A percentile compares a stretch with the other conserved stretches of the same genome.
phyloP scores from a whole-genome alignment of 2,329 filamentous ascomycete genomes.

The Emydomyces testavorans region DNA sequence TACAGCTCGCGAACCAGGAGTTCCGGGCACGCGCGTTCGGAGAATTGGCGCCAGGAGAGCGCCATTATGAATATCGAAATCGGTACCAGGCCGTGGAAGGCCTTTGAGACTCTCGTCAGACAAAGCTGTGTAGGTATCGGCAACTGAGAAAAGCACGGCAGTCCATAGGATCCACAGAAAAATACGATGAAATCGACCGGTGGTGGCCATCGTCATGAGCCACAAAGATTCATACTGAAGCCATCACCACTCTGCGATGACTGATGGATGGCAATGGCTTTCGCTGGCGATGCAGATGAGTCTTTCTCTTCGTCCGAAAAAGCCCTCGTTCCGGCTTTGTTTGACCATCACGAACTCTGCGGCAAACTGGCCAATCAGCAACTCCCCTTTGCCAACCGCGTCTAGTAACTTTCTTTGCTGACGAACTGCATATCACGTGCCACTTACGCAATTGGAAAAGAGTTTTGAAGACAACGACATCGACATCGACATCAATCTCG shows the following conservation, averaged over 20 bases:
- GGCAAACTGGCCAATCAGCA: background rate
- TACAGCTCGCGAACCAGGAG: conserved; percentile 58
- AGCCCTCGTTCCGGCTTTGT: background rate
- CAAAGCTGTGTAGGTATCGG: conserved; percentile 47
- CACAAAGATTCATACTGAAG: conserved; percentile 1
- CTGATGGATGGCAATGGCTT: conserved; percentile 24
- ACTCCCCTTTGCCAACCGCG: background rate
- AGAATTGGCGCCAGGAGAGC: conserved; percentile 75
- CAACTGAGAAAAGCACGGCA: conserved; percentile 20
- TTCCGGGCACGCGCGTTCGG: conserved; percentile 77
- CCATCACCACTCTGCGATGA: too few species aligned
- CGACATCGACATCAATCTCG: too few species aligned
- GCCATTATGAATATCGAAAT: conserved; percentile 69
- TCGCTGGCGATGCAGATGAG: background rate
- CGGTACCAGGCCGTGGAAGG: conserved; percentile 59
- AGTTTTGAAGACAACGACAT: too few species aligned
- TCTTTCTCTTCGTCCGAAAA: background rate
- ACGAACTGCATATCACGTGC: background rate
- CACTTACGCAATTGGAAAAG: too few species aligned
- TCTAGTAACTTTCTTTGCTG: too few species aligned
- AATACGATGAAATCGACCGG: background rate
- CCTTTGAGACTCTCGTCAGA: conserved; percentile 62
- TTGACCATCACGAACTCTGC: background rate
- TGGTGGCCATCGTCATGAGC: background rate
- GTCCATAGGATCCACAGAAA: conserved; percentile 15